phyloP scores from a whole-genome alignment of 352 stramenopile genomes.

The Nothophytophthora sp. region DNA sequence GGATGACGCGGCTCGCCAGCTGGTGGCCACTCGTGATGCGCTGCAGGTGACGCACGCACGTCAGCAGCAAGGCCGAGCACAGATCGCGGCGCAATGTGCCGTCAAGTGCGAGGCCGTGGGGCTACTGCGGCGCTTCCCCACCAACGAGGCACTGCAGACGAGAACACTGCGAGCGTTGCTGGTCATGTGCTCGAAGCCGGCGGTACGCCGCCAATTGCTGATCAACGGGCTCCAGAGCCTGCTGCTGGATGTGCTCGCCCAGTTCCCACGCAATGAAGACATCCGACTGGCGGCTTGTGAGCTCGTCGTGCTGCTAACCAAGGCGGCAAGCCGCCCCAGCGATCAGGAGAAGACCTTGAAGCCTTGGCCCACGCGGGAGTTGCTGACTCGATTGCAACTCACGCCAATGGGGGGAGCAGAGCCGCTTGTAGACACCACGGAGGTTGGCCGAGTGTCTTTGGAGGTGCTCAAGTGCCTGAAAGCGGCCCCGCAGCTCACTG shows the following conservation, averaged over 20 bases:
- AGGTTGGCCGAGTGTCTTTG: too few species aligned
- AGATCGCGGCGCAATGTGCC: conserved; percentile 12
- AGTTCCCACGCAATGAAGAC: conserved; percentile 13
- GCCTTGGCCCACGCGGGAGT: conserved; percentile 9
- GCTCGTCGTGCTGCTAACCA: conserved; percentile 21
- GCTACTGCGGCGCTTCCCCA: conserved; percentile 22
- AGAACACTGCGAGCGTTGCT: conserved; percentile 19
- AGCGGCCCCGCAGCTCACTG: neutral
- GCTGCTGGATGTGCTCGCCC: conserved; percentile 21
- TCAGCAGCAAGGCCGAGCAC: conserved; percentile 11
- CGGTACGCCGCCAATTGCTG: conserved; percentile 21
- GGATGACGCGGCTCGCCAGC: conserved; percentile 8
- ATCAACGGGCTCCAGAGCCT: conserved; percentile 21
- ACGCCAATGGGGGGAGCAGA: too few species aligned
- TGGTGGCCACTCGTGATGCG: conserved; percentile 4
- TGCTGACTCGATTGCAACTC: too few species aligned
- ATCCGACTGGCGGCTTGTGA: conserved; percentile 23
- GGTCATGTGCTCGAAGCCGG: conserved; percentile 21
- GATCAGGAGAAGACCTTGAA: neutral
- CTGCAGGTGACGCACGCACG: conserved; percentile 7
- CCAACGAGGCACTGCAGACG: conserved; percentile 25
- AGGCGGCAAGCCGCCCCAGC: neutral
- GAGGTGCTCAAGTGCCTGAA: conserved; percentile 18
- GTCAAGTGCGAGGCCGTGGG: conserved; percentile 32
- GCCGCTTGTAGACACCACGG: too few species aligned